These are phyloP conservation scores for Coniferiporia weirii DNA, from an alignment of 1,284 basidiomycete genomes.

Conservation along the genomic window DNA sequence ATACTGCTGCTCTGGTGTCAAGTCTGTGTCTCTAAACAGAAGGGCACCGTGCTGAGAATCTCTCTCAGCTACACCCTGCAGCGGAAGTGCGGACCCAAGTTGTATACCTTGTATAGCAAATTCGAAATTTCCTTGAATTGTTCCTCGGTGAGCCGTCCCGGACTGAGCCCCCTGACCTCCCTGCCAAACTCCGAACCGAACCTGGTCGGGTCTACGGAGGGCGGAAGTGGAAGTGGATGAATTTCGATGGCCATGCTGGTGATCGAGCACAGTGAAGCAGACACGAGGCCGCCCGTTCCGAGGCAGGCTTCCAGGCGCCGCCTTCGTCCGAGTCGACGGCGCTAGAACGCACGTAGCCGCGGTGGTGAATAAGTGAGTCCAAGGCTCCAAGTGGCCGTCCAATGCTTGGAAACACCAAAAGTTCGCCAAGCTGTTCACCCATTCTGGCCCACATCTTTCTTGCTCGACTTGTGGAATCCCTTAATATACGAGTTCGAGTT, in stretches of 20 bases:
- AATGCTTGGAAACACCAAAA: no score
- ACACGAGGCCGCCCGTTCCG: no score
- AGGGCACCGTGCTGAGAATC: constrained; percentile 59
- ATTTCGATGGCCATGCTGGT: constrained; percentile 50
- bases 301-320: no score
- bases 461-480: no score
- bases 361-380: no score
- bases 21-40: constrained; percentile 63
- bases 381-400: no score
- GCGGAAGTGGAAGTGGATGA: constrained; percentile 50
- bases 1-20: constrained; percentile 81
- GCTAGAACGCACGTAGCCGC: no score
- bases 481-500: no score
- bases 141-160: constrained; percentile 47
- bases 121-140: constrained; percentile 55
- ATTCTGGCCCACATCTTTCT: no score
- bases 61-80: not conserved
- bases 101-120: constrained; percentile 56
- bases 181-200: constrained; percentile 57
- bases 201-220: constrained; percentile 51
- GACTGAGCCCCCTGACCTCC: constrained; percentile 57
- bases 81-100: not conserved
- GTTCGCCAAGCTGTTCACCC: no score
- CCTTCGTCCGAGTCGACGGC: no score
- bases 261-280: no score